These are phyloP conservation scores for Ceratocystis ficicola DNA, from an alignment of 2,329 filamentous ascomycete species.

Conservation along the genomic window DNA sequence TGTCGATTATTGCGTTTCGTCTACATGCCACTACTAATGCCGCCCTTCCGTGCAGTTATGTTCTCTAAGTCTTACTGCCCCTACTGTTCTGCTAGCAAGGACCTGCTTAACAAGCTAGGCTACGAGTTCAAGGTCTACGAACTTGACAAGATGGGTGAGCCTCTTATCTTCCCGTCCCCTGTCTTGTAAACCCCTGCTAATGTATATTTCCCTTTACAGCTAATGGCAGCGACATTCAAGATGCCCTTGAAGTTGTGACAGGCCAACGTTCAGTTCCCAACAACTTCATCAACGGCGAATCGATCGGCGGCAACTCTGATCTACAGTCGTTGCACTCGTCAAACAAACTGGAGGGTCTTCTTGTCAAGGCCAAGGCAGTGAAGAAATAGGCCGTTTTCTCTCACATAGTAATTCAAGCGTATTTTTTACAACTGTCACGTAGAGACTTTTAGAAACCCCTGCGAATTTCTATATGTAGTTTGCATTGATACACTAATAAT, in stretches of 20 bases:
- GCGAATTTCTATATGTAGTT: slow-evolving; percentile 24
- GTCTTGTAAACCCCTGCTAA: neutral
- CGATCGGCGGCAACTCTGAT: slow-evolving; percentile 95
- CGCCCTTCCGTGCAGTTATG: slow-evolving; percentile 46
- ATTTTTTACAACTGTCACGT: neutral
- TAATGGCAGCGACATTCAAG: slow-evolving; percentile 73
- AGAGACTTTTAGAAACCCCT: slow-evolving; percentile 3
- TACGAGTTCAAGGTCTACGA: slow-evolving; percentile 68
- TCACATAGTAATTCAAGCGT: slow-evolving; percentile 18
- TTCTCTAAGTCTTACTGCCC: slow-evolving; percentile 98
- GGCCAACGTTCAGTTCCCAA: slow-evolving; percentile 87
- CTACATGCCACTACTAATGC: neutral
- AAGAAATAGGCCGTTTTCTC: slow-evolving; percentile 30
- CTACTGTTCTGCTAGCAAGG: slow-evolving; percentile 74
- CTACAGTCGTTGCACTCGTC: slow-evolving; percentile 47
- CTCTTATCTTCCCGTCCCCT: neutral
- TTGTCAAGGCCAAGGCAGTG: slow-evolving; percentile 35
- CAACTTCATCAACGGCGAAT: slow-evolving; percentile 80
- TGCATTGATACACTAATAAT: slow-evolving; percentile 24
- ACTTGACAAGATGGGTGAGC: slow-evolving; percentile 66
- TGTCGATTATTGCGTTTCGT: neutral
- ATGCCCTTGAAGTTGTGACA: slow-evolving; percentile 66
- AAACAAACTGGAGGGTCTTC: slow-evolving; percentile 33
- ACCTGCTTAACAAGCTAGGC: slow-evolving; percentile 53
- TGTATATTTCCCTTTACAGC: slow-evolving; percentile 37